Percentiles rank a stretch among this genome's conserved stretches.
Conservation (phyloP, 345 rosid species). For the Eucalyptus leucophloia region DNA sequence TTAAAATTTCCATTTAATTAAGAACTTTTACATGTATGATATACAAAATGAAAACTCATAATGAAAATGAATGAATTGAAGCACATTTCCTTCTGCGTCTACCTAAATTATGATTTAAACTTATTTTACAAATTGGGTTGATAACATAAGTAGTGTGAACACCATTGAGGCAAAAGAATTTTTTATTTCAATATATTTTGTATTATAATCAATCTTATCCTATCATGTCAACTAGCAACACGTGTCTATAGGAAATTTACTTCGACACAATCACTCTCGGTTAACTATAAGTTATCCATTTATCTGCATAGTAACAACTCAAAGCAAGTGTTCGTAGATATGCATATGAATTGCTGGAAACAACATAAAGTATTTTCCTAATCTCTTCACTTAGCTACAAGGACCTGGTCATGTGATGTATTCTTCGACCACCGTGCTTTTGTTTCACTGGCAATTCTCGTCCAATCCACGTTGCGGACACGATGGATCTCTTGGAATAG, state of each 20-base stretch:
- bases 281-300: neutral
- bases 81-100: neutral
- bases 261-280: neutral
- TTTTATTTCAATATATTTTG: neutral
- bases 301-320: neutral
- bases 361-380: neutral
- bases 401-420: neutral
- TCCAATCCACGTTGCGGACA: neutral
- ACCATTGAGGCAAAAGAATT: neutral
- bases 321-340: neutral
- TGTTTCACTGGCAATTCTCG: neutral
- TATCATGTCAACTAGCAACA: neutral
- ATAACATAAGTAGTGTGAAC: neutral
- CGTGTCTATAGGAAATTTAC: neutral
- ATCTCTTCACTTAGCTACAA: neutral
- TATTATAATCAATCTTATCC: rapidly evolving
- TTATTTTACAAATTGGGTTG: neutral
- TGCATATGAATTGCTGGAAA: neutral
- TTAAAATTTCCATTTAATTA: neutral
- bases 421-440: neutral
- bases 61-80: neutral
- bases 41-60: neutral
- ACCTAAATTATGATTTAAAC: neutral
- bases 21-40: neutral
- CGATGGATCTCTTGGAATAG: neutral